Evolutionary conservation across 768 basidiomycete species (phyloP).

Genomic region (Tylopilus sp.): DNA sequence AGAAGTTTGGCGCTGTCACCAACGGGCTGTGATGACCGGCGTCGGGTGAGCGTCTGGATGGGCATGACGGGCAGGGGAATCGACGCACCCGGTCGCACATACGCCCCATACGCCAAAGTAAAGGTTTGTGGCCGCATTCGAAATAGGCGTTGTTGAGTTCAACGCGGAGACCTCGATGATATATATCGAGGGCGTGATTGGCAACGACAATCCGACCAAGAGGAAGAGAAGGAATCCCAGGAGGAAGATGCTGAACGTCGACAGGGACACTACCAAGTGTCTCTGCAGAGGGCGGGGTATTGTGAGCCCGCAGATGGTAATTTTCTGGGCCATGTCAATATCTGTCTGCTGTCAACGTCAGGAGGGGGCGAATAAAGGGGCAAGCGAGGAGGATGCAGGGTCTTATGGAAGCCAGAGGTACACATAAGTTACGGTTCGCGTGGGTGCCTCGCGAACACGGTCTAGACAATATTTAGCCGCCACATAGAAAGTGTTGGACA

Average conservation of each 20-base stretch:
- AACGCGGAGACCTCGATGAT: constrained; percentile 45
- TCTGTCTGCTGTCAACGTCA: background rate
- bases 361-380: background rate
- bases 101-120: constrained; percentile 83
- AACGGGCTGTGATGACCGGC: constrained; percentile 7
- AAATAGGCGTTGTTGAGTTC: constrained; percentile 32
- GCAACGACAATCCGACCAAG: constrained; percentile 69
- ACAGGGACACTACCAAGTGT: constrained; percentile 45
- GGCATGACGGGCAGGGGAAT: too few relatives aligned
- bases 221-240: constrained; percentile 69
- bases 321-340: constrained; percentile 18
- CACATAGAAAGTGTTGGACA: background rate
- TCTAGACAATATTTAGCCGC: constrained; percentile 1
- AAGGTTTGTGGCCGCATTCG: constrained; percentile 55
- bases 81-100: constrained; percentile 55
- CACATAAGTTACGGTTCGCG: background rate
- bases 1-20: constrained; percentile 34
- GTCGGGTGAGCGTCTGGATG: background rate
- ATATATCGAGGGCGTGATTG: constrained; percentile 70
- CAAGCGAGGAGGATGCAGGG: too few relatives aligned
- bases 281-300: constrained; percentile 37
- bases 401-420: background rate
- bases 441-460: background rate
- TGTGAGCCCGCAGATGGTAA: constrained; percentile 18
- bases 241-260: constrained; percentile 50